A percentile compares a stretch with the other conserved stretches of the same genome.
Evolutionary conservation across 495 filamentous ascomycete species (phyloP).

Genomic region (Podospora anserina): DNA sequence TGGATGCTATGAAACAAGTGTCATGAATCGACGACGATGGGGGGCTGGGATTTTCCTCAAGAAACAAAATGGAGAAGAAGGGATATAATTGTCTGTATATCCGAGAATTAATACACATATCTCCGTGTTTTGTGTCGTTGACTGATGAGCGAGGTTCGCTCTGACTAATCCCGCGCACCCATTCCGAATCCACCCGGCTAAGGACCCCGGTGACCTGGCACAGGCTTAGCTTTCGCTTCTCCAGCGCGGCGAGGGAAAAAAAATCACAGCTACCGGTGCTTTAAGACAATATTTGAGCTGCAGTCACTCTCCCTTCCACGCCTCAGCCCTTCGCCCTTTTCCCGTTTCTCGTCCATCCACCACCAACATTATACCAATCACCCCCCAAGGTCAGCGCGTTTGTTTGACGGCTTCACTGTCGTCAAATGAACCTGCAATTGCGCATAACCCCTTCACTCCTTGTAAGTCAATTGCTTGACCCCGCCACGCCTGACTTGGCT

Average conservation of each 20-base stretch:
- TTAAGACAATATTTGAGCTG: slow-evolving; percentile 10
- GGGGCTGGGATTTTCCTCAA: not conserved
- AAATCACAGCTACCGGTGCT: not conserved
- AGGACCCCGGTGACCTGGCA: slow-evolving; percentile 6
- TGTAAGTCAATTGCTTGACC: slow-evolving; percentile 38
- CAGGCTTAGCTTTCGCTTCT: not conserved
- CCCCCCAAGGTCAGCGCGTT: slow-evolving; percentile 50
- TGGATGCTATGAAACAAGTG: not conserved
- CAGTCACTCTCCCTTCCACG: slow-evolving; percentile 19
- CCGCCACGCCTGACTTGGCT: not conserved
- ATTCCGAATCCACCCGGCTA: slow-evolving; percentile 12
- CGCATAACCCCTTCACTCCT: slow-evolving; percentile 40
- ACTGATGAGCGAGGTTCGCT: not conserved
- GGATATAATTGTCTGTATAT: not conserved
- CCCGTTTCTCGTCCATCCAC: slow-evolving; percentile 17
- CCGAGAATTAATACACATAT: not conserved
- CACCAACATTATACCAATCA: slow-evolving; percentile 24
- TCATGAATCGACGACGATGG: not conserved
- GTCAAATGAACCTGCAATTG: slow-evolving; percentile 70
- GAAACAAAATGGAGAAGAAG: not conserved
- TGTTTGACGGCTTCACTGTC: slow-evolving; percentile 59
- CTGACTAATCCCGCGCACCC: slow-evolving; percentile 1
- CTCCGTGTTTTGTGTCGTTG: not conserved
- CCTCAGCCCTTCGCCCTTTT: slow-evolving; percentile 15
- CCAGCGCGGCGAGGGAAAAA: slow-evolving; percentile 3